phyloP scores from a whole-genome alignment of 2,329 filamentous ascomycete genomes.

The Calycina herbarum region DNA sequence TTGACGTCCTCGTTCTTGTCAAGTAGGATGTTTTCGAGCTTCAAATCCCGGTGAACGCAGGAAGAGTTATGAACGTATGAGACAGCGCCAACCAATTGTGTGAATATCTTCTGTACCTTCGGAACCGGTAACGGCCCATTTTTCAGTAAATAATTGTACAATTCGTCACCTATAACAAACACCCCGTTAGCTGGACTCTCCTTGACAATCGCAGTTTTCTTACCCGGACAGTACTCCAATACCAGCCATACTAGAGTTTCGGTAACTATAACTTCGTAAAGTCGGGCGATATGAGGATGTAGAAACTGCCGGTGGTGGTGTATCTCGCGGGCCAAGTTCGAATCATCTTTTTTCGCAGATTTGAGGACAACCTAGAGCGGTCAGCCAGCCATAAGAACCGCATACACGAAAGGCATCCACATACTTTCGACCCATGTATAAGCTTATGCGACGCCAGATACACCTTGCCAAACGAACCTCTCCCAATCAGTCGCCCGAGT shows the following conservation, averaged over 20 bases:
- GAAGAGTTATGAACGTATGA: constrained; percentile 92
- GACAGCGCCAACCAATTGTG: constrained; percentile 92
- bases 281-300: constrained; percentile 91
- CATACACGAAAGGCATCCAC: constrained; percentile 24
- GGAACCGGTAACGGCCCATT: constrained; percentile 80
- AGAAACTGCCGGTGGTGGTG: constrained; percentile 98
- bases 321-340: constrained; percentile 94
- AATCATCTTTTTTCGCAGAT: constrained; percentile 92
- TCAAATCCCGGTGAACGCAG: constrained; percentile 94
- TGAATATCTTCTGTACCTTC: constrained; percentile 94
- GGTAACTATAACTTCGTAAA: constrained; percentile 98
- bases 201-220: constrained; percentile 27
- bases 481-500: constrained; percentile 88
- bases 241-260: constrained; percentile 95
- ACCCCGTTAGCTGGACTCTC: constrained; percentile 33
- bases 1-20: constrained; percentile 98
- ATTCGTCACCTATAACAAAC: constrained; percentile 71
- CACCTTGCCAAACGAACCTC: constrained; percentile 97
- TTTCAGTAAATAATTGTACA: constrained; percentile 92
- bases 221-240: constrained; percentile 92
- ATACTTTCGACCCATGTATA: constrained; percentile 94
- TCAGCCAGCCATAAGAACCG: constrained; percentile 15
- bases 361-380: constrained; percentile 84
- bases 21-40: constrained; percentile 92
- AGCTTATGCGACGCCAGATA: constrained; percentile 96